phyloP scores from a whole-genome alignment of 129 eudicot genomes.

The Tanacetum coccineum region DNA sequence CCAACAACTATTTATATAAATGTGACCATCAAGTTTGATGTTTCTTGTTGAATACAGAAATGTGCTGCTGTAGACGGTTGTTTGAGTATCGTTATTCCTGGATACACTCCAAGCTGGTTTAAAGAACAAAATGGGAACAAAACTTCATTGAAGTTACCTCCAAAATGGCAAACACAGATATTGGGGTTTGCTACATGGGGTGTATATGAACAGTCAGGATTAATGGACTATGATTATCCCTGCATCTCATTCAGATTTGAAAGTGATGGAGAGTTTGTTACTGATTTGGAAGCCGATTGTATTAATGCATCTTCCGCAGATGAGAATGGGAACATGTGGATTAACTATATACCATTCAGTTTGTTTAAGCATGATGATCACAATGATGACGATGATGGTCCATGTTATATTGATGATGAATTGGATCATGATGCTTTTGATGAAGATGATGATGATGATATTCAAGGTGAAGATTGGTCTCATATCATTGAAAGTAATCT shows the following conservation, averaged over 20 bases:
- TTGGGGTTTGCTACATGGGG: not conserved
- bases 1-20: not conserved
- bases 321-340: not conserved
- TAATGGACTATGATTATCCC: too few relatives aligned
- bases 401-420: too few relatives aligned
- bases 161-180: constrained; percentile 1
- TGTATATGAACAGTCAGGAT: too few relatives aligned
- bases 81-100: constrained; percentile 2
- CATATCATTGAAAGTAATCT: not conserved
- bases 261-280: not conserved
- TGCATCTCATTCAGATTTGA: not conserved
- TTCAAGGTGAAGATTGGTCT: not conserved
- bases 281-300: not conserved
- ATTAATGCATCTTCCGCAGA: not conserved
- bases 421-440: too few relatives aligned
- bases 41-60: constrained; percentile 3
- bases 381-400: too few relatives aligned
- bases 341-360: constrained; percentile 15
- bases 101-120: constrained; percentile 15
- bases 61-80: not conserved
- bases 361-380: not conserved
- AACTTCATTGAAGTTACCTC: not conserved
- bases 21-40: too few relatives aligned
- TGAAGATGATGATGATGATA: too few relatives aligned
- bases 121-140: not conserved